Conservation (phyloP, 441 rosid species). For the Cnidoscolus chayamansa region DNA sequence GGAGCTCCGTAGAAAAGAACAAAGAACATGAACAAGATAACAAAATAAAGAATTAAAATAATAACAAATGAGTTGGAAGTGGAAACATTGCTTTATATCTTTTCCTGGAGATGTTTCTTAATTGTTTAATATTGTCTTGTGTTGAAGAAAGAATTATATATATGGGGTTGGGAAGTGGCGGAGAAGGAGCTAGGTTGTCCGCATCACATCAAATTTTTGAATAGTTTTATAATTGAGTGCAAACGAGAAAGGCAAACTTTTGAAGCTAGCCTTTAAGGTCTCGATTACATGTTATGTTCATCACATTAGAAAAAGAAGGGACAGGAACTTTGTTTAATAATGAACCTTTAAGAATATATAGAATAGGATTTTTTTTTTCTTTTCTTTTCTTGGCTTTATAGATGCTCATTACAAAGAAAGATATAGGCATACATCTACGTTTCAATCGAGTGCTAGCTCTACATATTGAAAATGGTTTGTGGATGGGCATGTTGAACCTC, state of each 20-base stretch:
- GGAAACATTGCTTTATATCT: conserved; percentile 14
- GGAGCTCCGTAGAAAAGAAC: conserved; percentile 17
- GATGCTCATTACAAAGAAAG: background rate
- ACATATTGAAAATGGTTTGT: background rate
- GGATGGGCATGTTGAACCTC: background rate
- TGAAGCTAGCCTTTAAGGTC: no score
- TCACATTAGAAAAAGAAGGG: no score
- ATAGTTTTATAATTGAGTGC: no score
- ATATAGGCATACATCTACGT: background rate
- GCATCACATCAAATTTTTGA: no score
- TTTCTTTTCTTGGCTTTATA: no score
- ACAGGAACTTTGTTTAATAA: no score
- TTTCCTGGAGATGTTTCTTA: background rate
- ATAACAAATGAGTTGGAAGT: background rate
- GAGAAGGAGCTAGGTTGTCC: no score
- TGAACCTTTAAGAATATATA: background rate
- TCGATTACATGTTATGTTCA: no score
- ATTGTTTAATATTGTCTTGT: background rate
- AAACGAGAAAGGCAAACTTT: background rate
- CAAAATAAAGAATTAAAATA: background rate
- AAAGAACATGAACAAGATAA: conserved; percentile 14
- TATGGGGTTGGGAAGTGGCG: no score
- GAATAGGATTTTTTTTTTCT: background rate
- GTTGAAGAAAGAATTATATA: background rate
- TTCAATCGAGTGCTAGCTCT: background rate